These are phyloP conservation scores for Daldinia caldariorum DNA, from an alignment of 495 filamentous ascomycete genomes.

Conservation along the genomic window DNA sequence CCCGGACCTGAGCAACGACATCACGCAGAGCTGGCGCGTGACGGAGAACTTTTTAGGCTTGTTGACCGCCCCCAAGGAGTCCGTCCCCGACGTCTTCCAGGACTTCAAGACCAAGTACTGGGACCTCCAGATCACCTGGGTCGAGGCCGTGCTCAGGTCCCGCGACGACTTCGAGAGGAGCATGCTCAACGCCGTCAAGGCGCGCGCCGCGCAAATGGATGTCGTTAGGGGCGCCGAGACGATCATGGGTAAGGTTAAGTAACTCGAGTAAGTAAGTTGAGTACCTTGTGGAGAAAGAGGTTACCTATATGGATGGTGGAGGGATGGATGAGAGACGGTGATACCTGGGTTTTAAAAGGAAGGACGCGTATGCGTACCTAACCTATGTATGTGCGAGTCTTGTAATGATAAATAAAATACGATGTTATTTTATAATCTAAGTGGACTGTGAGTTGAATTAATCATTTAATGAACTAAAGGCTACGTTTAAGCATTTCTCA, in stretches of 20 bases:
- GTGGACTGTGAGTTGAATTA: not conserved
- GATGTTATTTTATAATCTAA: not conserved
- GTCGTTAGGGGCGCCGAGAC: slow-evolving; percentile 83
- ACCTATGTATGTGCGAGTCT: not conserved
- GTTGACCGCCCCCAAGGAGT: slow-evolving; percentile 77
- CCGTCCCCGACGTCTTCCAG: slow-evolving; percentile 79
- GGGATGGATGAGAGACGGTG: not conserved
- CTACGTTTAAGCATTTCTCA: not conserved
- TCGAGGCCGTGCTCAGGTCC: slow-evolving; percentile 87
- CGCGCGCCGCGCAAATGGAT: slow-evolving; percentile 82
- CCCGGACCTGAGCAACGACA: slow-evolving; percentile 59
- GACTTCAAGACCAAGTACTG: slow-evolving; percentile 86
- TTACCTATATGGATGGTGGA: not conserved
- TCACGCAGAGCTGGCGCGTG: slow-evolving; percentile 92
- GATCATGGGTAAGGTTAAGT: slow-evolving; percentile 90
- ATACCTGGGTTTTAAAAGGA: not conserved
- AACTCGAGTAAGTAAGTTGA: slow-evolving; percentile 25
- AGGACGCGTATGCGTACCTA: no score
- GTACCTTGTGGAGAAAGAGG: not conserved
- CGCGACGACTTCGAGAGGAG: slow-evolving; percentile 93
- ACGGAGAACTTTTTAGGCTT: slow-evolving; percentile 82
- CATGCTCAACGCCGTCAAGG: slow-evolving; percentile 88
- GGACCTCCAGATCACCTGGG: slow-evolving; percentile 95
- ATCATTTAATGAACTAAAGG: no score
- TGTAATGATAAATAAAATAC: not conserved